Base-by-base conservation (phyloP, 192 early-diverging fungal genomes). In the Umbelopsis isabellina region DNA sequence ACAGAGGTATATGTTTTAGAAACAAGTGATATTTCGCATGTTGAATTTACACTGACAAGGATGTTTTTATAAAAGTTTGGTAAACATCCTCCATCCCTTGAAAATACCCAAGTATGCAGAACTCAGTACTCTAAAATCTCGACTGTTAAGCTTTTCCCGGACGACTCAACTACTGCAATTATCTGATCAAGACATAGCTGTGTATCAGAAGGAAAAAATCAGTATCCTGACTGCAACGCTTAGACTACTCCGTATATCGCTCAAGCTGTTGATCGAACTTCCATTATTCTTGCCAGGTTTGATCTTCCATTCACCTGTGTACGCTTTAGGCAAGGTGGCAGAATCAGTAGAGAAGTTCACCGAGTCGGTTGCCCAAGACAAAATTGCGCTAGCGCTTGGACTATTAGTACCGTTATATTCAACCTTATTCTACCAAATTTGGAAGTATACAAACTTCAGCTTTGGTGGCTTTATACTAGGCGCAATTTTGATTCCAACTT, bases 261-360 rank as follows among this genome's bases (percentile, higher is more conserved):
- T 72, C 2, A 67, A 70, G 22, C 70, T 78, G 11, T 2, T 74
- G 0, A 46, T 79, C 58, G 74, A 83, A 49, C 72, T 83, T 6
- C 82, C 82, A 30, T 67, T 83, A 21, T 83, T 83, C 52, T 47
- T 83, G 37, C 82, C 82, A 1, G 82, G 79, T n/a, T 65, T 83
- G 3, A 50, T 76, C 25, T 72, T 83, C 52, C 80, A 83, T 55
- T 80, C 71, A 23, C 82, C 82, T 0, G 67, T 83, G 1, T 83
- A 83, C 41, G 35, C 75, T 9, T 46, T 83, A 20, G 79, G 82
- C n/a, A 68, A 51, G 41, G 6, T 78, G 16, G 68, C 78, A 16
- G 77, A 78, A 25, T 70, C 53, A 21, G 78, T 61, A 20, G 82
- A 83, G 53, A 72, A 52, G 41, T 83, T 81, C 27, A 77, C 74